Evolutionary conservation across 2,329 filamentous ascomycete species (phyloP), one percentile per base, ranked within the genome.

Genomic region (Pleoardoris graminearum): DNA sequence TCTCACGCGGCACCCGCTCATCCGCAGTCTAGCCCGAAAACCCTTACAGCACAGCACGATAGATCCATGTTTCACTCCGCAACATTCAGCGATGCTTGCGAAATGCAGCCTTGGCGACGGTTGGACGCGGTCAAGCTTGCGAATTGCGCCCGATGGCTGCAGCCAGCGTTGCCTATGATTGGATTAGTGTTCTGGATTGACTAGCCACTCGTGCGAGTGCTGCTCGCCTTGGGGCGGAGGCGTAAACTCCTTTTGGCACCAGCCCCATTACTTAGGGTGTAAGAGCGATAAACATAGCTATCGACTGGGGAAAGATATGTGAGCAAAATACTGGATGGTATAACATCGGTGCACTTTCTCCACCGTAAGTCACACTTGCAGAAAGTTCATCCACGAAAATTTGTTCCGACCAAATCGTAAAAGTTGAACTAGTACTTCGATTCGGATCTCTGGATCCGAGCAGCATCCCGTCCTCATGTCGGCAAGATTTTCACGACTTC

Each of bases 61-160:
- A 35, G 42, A 45, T 45, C 29, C 27, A 14, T 11, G 42, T 45
- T 36, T 36, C 42, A 45, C 10, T 5, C 10, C 22, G 17, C 29
- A 23, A 29, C 17, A 25, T 23, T 2, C 22, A 19, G 42, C 23
- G 3, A 7, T 10, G 11, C 17, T 25, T 45, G 19, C 42, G 42
- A 45, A 19, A 25, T 23, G 19, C 29, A 45, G 30, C 42, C 42
- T 25, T 35, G 14, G 8, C 2, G 12, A 23, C 29, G 29, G 41
- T 39, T 21, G 42, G 14, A 30, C 32, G 25, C 30, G 42, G 41
- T 33, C 19, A 46, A 30, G 12, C 16, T 46, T 48, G 45, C 35
- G 35, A 48, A 32, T 30, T 17, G n/a, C 33, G 45, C 45, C 35
- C 22, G 17, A 23, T 17, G n/a, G n/a, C n/a, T n/a, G n/a, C n/a